Base-by-base conservation (phyloP, 2,329 filamentous ascomycete genomes). In the Monilinia polystroma region DNA sequence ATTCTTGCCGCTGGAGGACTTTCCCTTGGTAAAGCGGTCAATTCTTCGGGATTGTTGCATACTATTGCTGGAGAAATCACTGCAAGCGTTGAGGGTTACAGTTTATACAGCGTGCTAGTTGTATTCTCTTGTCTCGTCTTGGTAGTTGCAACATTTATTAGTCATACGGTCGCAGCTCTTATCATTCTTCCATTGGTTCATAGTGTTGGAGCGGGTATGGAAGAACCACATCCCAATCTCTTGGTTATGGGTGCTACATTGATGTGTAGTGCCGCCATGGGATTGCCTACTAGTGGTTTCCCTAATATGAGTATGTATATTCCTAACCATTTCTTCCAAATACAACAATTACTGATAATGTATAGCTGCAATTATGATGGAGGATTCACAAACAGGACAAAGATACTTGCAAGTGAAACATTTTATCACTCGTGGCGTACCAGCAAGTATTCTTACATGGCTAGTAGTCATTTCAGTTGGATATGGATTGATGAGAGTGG, bases 181-280 rank as follows among this genome's bases (percentile, higher is more conserved):
- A 99, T 99, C 75, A 92, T 99, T 73, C 82, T 99, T 32, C 95
- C 95, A 1, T 85, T 99, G 1, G 93, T 99, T 1, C 87, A 88
- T 73, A 87, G 95, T 72, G 92, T 99, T 11, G 96, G 95, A 23
- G 83, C 86, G 68, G 84, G 82, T 60, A 97, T 99, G 93, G 86
- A 89, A 3, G 84, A 96, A 76, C 93, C 94, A 38, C 93, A 96
- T 76, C 94, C 95, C 11, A 98, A 98, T 78, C 80, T 99, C 68
- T 81, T 99, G 68, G 95, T 99, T 70, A 98, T 99, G 94, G 91
- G 89, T 0, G 89, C 91, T 65, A 94, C 96, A 14, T 80, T 99
- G 70, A 99, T 99, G 93, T 97, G 95, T 76, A 94, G 90, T 71
- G 93, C 93, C n/a, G 95, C 92, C 2, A 99, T 99, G 95, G 95